A percentile compares a stretch with the other conserved stretches of the same genome.
phyloP scores from a whole-genome alignment of 2,329 filamentous ascomycete genomes.

The Aspergillus carbonarius region DNA sequence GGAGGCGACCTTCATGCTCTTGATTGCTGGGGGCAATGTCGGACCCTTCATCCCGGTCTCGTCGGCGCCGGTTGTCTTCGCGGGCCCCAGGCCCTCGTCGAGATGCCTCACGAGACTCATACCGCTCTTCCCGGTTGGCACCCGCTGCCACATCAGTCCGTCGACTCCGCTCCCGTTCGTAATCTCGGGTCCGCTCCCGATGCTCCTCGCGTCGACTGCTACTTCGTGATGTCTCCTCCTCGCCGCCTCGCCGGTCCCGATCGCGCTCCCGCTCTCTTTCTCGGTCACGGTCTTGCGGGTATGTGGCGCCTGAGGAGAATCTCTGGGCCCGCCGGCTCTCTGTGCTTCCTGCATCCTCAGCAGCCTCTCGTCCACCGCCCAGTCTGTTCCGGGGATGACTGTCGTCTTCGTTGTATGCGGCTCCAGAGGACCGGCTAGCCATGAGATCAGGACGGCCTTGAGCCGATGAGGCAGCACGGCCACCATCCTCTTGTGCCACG shows the following conservation, averaged over 20 bases:
- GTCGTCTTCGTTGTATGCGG: conserved; percentile 26
- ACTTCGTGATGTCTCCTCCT: conserved; percentile 26
- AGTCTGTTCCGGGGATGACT: conserved; percentile 28
- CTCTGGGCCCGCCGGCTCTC: conserved; percentile 36
- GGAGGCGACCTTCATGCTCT: conserved; percentile 35
- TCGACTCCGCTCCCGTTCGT: conserved; percentile 37
- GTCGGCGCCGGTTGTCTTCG: conserved; percentile 37
- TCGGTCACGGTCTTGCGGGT: conserved; percentile 29
- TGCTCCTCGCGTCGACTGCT: conserved; percentile 38
- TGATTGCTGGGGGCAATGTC: conserved; percentile 22
- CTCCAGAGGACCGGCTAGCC: conserved; percentile 25
- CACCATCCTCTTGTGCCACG: conserved; percentile 26
- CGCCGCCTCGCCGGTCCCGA: conserved; percentile 29
- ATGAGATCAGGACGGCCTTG: conserved; percentile 37
- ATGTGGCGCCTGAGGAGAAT: conserved; percentile 23
- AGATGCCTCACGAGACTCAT: conserved; percentile 31
- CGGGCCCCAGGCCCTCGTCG: conserved; percentile 34
- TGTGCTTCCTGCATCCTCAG: conserved; percentile 32
- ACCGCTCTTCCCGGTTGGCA: conserved; percentile 24
- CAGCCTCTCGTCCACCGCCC: conserved; percentile 33
- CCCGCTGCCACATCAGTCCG: conserved; percentile 30
- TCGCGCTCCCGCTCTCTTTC: conserved; percentile 28
- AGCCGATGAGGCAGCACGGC: conserved; percentile 15
- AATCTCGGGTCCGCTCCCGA: conserved; percentile 34
- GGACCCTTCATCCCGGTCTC: conserved; percentile 36